A percentile compares a stretch with the other conserved stretches of the same genome.
Evolutionary conservation across 2,329 filamentous ascomycete genomes (phyloP).

Genomic region (Aspergillus sp.): DNA sequence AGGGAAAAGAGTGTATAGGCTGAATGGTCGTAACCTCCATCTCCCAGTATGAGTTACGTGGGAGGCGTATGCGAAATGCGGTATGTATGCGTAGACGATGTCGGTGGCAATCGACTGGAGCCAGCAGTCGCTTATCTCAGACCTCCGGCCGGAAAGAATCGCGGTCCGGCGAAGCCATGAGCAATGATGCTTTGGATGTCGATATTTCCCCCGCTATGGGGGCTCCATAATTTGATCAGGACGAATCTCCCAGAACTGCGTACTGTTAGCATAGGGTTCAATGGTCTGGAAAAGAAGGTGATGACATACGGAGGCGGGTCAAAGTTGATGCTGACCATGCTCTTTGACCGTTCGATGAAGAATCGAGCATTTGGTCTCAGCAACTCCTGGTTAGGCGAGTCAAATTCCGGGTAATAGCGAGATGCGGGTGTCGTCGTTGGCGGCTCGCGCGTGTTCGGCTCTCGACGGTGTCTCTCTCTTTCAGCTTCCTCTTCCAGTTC

Average conservation of each 20-base stretch:
- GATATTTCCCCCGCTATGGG: slow-evolving; percentile 65
- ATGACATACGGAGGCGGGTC: slow-evolving; percentile 34
- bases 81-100: too few relatives aligned
- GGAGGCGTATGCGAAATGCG: too few relatives aligned
- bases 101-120: too few relatives aligned
- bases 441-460: slow-evolving; percentile 21
- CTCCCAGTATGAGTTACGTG: too few relatives aligned
- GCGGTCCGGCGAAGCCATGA: slow-evolving; percentile 73
- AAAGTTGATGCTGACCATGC: slow-evolving; percentile 78
- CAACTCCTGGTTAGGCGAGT: slow-evolving; percentile 30
- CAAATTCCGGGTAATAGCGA: slow-evolving; percentile 1
- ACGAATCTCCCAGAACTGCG: slow-evolving; percentile 68
- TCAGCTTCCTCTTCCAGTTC: slow-evolving; percentile 11
- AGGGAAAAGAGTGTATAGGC: too few relatives aligned
- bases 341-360: slow-evolving; percentile 71
- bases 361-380: slow-evolving; percentile 71
- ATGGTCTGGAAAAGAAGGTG: background rate
- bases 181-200: slow-evolving; percentile 81
- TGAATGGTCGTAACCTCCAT: background rate
- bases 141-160: slow-evolving; percentile 67
- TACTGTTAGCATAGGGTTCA: background rate
- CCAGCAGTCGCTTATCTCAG: slow-evolving; percentile 41
- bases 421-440: slow-evolving; percentile 7
- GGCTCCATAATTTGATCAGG: slow-evolving; percentile 82
- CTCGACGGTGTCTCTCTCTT: slow-evolving; percentile 13